A percentile compares a stretch with the other conserved stretches of the same genome.
Conservation (phyloP, 371 early-diverging fungal genomes). For the Circinella minor region DNA sequence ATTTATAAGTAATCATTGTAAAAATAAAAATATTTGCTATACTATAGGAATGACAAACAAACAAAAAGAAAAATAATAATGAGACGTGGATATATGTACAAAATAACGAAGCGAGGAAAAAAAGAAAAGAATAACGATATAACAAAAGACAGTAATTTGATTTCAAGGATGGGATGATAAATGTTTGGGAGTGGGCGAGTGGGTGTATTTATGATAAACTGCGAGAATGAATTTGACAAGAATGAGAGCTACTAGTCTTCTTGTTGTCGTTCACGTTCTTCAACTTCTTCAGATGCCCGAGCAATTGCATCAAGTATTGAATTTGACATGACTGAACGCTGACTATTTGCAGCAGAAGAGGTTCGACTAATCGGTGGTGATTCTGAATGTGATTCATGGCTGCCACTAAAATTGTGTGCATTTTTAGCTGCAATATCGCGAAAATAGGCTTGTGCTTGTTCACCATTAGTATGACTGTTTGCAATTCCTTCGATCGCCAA, state of each 20-base stretch:
- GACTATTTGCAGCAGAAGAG: not conserved
- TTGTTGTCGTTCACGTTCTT: not conserved
- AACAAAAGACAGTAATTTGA: too few relatives aligned
- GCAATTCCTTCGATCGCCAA: slow-evolving; percentile 44
- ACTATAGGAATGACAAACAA: too few relatives aligned
- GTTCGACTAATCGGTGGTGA: not conserved
- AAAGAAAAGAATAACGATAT: too few relatives aligned
- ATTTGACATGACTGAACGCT: slow-evolving; percentile 5
- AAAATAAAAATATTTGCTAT: too few relatives aligned
- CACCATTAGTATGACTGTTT: slow-evolving; percentile 32
- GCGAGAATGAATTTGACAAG: too few relatives aligned
- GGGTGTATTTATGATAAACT: too few relatives aligned
- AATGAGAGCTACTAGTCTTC: not conserved
- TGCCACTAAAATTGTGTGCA: slow-evolving; percentile 19
- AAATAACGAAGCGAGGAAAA: too few relatives aligned
- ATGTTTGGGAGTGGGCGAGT: too few relatives aligned
- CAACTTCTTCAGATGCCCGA: not conserved
- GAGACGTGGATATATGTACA: too few relatives aligned
- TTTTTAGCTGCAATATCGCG: slow-evolving; percentile 42
- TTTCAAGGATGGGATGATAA: too few relatives aligned
- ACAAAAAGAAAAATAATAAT: too few relatives aligned
- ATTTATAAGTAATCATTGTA: too few relatives aligned
- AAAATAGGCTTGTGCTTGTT: slow-evolving; percentile 49
- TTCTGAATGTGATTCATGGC: not conserved
- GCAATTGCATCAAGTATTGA: slow-evolving; percentile 4